Percentiles rank a stretch among this genome's conserved stretches.
phyloP scores from a whole-genome alignment of 306 rosid genomes.

The Cucumis sativus region DNA sequence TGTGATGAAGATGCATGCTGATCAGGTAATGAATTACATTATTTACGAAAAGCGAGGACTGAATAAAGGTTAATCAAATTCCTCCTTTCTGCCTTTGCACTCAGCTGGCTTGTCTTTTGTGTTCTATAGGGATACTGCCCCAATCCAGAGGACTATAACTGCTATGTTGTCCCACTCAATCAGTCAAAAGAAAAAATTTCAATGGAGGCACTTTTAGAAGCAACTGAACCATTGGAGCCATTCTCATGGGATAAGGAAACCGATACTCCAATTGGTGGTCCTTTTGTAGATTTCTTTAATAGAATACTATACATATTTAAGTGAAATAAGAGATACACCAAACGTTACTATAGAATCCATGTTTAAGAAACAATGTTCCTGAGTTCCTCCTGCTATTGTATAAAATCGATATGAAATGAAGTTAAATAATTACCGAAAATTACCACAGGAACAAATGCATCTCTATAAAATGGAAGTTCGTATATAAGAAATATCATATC shows the following conservation, averaged over 20 bases:
- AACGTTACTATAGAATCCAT: neutral
- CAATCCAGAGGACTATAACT: slow-evolving; percentile 37
- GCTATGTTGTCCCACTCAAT: slow-evolving; percentile 35
- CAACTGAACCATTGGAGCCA: slow-evolving; percentile 29
- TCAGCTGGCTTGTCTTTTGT: slow-evolving; percentile 9
- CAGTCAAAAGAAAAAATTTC: slow-evolving; percentile 44
- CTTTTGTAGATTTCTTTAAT: slow-evolving; percentile 8
- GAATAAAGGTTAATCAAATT: neutral
- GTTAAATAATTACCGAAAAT: slow-evolving; percentile 32
- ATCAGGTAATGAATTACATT: slow-evolving; percentile 47
- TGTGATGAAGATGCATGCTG: slow-evolving; percentile 77
- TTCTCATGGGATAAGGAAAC: slow-evolving; percentile 59
- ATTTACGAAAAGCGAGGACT: neutral
- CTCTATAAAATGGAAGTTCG: neutral
- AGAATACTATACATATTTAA: slow-evolving; percentile 21
- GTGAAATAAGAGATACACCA: neutral
- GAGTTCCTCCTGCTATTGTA: neutral
- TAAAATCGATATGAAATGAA: neutral
- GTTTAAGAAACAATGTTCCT: neutral
- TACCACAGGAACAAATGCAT: slow-evolving; percentile 39
- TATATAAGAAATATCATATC: neutral
- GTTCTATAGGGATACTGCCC: slow-evolving; percentile 44
- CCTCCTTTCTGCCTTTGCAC: neutral
- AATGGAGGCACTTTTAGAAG: slow-evolving; percentile 15
- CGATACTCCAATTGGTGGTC: slow-evolving; percentile 50